These are phyloP conservation scores for Nemania bipapillata DNA, from an alignment of 2,329 filamentous ascomycete species.

Conservation along the genomic window DNA sequence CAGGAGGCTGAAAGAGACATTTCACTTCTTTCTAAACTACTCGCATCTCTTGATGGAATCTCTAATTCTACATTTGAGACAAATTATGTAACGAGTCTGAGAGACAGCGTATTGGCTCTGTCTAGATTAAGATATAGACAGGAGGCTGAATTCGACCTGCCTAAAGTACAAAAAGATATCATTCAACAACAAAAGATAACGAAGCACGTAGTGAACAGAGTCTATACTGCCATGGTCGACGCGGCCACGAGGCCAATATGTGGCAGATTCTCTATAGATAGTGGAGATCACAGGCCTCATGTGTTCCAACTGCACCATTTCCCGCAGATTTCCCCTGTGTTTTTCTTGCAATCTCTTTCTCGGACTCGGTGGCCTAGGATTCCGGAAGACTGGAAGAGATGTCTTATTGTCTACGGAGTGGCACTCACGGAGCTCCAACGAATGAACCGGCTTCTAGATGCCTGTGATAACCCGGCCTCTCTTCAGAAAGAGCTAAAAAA, in stretches of 20 bases:
- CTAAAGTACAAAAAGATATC: background rate
- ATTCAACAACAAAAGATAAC: background rate
- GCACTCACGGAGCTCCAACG: conserved; percentile 57
- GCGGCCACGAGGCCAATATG: conserved; percentile 1
- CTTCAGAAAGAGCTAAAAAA: conserved; percentile 60
- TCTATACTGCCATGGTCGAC: conserved; percentile 25
- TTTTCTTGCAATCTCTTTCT: conserved; percentile 53
- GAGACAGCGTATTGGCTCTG: conserved; percentile 14
- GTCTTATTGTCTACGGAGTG: conserved; percentile 56
- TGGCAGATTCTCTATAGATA: background rate
- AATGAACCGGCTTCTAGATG: conserved; percentile 54
- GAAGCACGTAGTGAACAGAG: conserved; percentile 3
- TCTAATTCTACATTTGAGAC: conserved; percentile 16
- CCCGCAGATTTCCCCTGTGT: conserved; percentile 38
- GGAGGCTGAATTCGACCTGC: background rate
- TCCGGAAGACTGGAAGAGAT: conserved; percentile 50
- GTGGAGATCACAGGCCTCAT: no score
- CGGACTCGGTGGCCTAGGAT: conserved; percentile 47
- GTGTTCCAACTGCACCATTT: no score
- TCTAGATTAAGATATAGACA: background rate
- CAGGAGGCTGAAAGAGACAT: background rate
- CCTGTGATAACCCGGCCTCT: conserved; percentile 44
- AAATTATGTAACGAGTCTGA: conserved; percentile 14
- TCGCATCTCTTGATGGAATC: background rate
- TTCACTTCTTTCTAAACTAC: conserved; percentile 9